These are phyloP conservation scores for Fonsecaea pedrosoi DNA, from an alignment of 2,329 filamentous ascomycete species.

Conservation along the genomic window DNA sequence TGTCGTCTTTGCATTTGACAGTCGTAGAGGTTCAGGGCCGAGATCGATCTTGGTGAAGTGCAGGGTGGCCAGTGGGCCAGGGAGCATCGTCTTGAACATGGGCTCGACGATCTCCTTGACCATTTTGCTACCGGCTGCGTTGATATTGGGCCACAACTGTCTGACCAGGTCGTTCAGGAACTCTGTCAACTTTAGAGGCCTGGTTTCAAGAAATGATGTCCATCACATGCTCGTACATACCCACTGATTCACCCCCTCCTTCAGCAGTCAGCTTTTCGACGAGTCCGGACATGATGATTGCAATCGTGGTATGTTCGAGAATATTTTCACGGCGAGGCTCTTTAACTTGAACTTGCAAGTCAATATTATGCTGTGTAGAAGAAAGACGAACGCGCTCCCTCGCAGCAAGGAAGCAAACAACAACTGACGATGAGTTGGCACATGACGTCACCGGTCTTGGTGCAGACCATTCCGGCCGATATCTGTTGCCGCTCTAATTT, in stretches of 20 bases:
- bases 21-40: constrained; percentile 32
- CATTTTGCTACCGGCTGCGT: constrained; percentile 35
- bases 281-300: constrained; percentile 31
- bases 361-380: neutral
- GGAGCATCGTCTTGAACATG: constrained; percentile 37
- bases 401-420: constrained; percentile 9
- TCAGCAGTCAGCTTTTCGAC: constrained; percentile 36
- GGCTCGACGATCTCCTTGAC: constrained; percentile 38
- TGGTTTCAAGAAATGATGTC: constrained; percentile 5
- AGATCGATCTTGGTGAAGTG: constrained; percentile 37
- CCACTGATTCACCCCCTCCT: constrained; percentile 32
- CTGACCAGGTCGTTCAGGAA: constrained; percentile 36
- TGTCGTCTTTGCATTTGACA: constrained; percentile 35
- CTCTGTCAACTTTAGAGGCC: constrained; percentile 30
- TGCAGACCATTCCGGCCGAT: too few relatives aligned
- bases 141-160: constrained; percentile 35
- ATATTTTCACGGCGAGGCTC: constrained; percentile 6
- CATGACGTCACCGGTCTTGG: constrained; percentile 1
- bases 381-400: neutral
- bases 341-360: neutral
- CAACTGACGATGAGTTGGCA: neutral
- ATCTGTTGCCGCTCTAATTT: too few relatives aligned
- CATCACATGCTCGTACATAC: constrained; percentile 27
- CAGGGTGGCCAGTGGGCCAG: constrained; percentile 32
- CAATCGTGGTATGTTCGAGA: constrained; percentile 10